A percentile compares a stretch with the other conserved stretches of the same genome.
Conservation (phyloP, 2,329 filamentous ascomycete genomes). For the Colletotrichum sp. region DNA sequence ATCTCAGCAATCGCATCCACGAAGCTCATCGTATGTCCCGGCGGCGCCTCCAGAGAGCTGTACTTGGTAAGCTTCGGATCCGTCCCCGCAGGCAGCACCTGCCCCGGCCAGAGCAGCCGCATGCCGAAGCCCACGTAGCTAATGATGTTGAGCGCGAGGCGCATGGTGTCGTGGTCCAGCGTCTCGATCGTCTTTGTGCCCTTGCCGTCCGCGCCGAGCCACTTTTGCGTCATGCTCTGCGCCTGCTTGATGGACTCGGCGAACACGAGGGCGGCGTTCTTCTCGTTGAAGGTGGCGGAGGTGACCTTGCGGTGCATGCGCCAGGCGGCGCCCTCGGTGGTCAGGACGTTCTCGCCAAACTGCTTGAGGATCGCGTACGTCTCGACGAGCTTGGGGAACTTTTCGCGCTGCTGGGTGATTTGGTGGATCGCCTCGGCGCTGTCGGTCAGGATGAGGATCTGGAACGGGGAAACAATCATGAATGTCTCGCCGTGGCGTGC, state of each 20-base stretch:
- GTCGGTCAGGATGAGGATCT: conserved; percentile 59
- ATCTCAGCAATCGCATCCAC: conserved; percentile 65
- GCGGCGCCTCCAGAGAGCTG: conserved; percentile 46
- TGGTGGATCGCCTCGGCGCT: conserved; percentile 71
- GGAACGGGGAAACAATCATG: conserved; percentile 64
- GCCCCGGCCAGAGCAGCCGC: conserved; percentile 65
- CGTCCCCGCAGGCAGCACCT: conserved; percentile 49
- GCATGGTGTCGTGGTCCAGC: conserved; percentile 70
- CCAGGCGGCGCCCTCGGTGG: conserved; percentile 73
- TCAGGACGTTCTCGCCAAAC: conserved; percentile 76
- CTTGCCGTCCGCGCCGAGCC: conserved; percentile 49
- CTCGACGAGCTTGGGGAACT: conserved; percentile 72
- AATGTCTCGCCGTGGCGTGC: conserved; percentile 67
- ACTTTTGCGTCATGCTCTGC: conserved; percentile 62
- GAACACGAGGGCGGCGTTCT: conserved; percentile 72
- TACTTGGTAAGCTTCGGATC: conserved; percentile 55
- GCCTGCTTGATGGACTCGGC: conserved; percentile 66
- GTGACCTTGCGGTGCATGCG: conserved; percentile 75
- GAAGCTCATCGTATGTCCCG: conserved; percentile 69
- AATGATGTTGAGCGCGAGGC: conserved; percentile 60
- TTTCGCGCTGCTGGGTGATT: conserved; percentile 68
- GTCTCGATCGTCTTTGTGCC: conserved; percentile 53
- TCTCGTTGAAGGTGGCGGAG: conserved; percentile 76
- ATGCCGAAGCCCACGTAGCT: conserved; percentile 75
- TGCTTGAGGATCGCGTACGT: conserved; percentile 58